Conservation (phyloP, 441 rosid species). For the Arabidopsis hybrid region DNA sequence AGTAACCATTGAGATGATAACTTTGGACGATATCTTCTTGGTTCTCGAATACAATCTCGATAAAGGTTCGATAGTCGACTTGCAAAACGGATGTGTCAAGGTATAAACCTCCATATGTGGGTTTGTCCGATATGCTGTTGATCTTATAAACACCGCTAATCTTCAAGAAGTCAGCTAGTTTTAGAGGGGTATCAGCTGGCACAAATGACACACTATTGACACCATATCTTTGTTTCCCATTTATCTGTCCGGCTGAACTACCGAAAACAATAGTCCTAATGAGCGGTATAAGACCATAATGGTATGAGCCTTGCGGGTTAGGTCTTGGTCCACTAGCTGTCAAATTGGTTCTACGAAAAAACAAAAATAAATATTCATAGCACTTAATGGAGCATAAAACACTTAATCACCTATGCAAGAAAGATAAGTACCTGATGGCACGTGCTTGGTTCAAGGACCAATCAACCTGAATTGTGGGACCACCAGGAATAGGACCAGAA, state of each 20-base stretch:
- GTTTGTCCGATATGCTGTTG: constrained; percentile 70
- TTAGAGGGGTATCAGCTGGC: constrained; percentile 87
- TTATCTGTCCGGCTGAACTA: constrained; percentile 76
- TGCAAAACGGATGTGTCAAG: constrained; percentile 82
- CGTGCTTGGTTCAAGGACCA: constrained; percentile 97
- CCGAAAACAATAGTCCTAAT: constrained; percentile 70
- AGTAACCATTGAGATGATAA: constrained; percentile 87
- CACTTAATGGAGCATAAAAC: background rate
- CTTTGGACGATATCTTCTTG: constrained; percentile 75
- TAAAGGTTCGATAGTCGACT: constrained; percentile 67
- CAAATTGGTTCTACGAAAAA: constrained; percentile 75
- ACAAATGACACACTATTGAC: constrained; percentile 81
- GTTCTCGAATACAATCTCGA: constrained; percentile 86
- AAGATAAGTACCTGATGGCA: constrained; percentile 64
- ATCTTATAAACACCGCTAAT: constrained; percentile 73
- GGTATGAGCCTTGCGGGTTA: constrained; percentile 98
- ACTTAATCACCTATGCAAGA: constrained; percentile 3
- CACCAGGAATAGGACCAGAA: constrained; percentile 78
- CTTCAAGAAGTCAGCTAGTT: constrained; percentile 85
- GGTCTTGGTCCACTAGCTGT: constrained; percentile 99
- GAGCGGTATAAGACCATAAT: constrained; percentile 86
- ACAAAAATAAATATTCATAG: background rate
- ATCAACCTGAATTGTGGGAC: constrained; percentile 80
- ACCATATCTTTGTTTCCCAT: constrained; percentile 89
- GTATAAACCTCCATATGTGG: constrained; percentile 76